Percentiles rank a stretch among this genome's conserved stretches.
phyloP scores from a whole-genome alignment of 345 rosid genomes.

The Clausena lansium region DNA sequence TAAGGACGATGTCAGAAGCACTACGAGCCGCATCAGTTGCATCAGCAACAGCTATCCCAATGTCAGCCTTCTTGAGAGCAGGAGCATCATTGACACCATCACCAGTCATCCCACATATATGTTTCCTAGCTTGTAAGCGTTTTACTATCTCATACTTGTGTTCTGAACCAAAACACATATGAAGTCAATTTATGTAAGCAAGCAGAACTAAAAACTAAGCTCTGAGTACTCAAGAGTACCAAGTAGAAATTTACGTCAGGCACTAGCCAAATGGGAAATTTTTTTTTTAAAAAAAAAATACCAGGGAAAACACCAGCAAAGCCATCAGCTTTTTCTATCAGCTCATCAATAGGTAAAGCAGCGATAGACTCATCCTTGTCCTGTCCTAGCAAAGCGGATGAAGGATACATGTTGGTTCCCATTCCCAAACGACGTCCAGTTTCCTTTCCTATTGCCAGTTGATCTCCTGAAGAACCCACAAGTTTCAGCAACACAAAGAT shows the following conservation, averaged over 20 bases:
- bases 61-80: constrained; percentile 98
- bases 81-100: constrained; percentile 99
- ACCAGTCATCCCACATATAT: constrained; percentile 99
- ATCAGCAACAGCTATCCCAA: constrained; percentile 99
- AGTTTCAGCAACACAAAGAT: constrained; percentile 14
- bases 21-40: constrained; percentile 99
- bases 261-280: background rate
- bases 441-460: constrained; percentile 96
- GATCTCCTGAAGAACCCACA: constrained; percentile 66
- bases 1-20: constrained; percentile 95
- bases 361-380: constrained; percentile 90
- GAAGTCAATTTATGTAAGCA: background rate
- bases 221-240: background rate
- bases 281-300: constrained; percentile 31
- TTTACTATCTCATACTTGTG: constrained; percentile 98
- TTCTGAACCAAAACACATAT: constrained; percentile 43
- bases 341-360: constrained; percentile 90
- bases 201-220: constrained; percentile 1
- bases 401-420: constrained; percentile 99
- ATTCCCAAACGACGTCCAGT: constrained; percentile 97
- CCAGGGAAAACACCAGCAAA: constrained; percentile 99
- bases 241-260: background rate
- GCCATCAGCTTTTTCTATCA: constrained; percentile 99
- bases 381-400: constrained; percentile 93
- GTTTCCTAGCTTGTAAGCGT: constrained; percentile 93